A percentile compares a stretch with the other conserved stretches of the same genome.
These are phyloP conservation scores for Vigna reflexopilosa DNA, from an alignment of 306 rosid genomes.

Conservation along the genomic window DNA sequence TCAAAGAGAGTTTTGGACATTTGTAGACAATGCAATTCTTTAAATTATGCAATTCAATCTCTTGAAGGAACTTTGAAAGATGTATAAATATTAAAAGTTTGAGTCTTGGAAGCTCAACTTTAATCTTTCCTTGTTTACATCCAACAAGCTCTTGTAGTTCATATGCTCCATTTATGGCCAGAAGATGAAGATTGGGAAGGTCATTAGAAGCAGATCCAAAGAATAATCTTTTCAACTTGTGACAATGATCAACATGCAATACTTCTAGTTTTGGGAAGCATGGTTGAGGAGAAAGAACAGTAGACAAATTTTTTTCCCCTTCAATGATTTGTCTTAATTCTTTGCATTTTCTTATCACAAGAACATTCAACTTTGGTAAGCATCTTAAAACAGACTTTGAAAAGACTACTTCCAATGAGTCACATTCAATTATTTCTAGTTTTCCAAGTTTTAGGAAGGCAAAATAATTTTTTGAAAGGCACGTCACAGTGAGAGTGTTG, in stretches of 20 bases:
- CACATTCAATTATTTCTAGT: not conserved
- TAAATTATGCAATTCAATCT: conserved; percentile 3
- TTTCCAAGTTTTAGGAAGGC: not conserved
- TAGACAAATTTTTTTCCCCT: not conserved
- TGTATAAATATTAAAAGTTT: not conserved
- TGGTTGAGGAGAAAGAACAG: not conserved
- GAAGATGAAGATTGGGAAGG: not conserved
- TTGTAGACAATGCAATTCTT: not conserved
- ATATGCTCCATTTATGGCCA: not conserved
- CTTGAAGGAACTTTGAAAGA: conserved; percentile 27
- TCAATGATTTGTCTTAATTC: not conserved
- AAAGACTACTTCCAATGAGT: conserved; percentile 1
- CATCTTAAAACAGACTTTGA: not conserved
- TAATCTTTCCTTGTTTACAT: not conserved
- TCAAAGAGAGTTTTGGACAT: conserved; percentile 32
- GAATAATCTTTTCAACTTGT: not conserved
- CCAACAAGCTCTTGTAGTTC: not conserved
- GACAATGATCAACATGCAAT: not conserved
- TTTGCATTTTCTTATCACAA: not conserved
- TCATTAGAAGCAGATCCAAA: not conserved
- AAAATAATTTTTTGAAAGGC: not conserved
- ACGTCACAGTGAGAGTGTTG: not conserved
- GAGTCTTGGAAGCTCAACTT: conserved; percentile 36
- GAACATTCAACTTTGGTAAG: not conserved
- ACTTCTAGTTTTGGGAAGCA: not conserved